Percentiles rank a stretch among this genome's conserved stretches.
Conservation (phyloP, 495 filamentous ascomycete genomes). For the Podospora comata region DNA sequence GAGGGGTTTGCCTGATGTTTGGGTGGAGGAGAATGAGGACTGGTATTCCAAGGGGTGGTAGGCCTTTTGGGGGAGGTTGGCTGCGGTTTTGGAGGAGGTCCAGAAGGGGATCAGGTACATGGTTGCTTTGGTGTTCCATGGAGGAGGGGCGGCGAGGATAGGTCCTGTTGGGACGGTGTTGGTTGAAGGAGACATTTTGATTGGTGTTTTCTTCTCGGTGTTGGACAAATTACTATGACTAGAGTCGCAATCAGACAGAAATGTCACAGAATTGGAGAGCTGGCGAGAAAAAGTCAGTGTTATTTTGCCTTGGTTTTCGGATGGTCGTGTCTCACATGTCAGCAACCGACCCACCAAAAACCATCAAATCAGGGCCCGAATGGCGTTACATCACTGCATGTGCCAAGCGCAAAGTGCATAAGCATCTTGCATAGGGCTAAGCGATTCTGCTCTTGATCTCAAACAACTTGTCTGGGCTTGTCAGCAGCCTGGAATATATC, state of each 20-base stretch:
- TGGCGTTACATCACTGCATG: neutral
- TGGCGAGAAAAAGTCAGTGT: neutral
- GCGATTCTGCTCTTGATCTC: neutral
- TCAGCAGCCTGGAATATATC: neutral
- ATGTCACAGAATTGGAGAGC: neutral
- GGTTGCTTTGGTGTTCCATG: slow-evolving; percentile 42
- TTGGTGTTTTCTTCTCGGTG: neutral
- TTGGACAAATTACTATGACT: neutral
- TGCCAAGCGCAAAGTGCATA: neutral
- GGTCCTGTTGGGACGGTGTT: slow-evolving; percentile 9
- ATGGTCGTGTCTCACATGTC: neutral
- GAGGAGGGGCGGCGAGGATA: slow-evolving; percentile 26
- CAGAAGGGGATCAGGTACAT: slow-evolving; percentile 41
- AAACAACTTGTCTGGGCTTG: neutral
- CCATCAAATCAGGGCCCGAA: neutral
- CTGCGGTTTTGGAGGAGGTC: slow-evolving; percentile 24
- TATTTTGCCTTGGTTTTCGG: neutral
- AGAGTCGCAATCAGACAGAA: neutral
- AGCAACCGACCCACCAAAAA: neutral
- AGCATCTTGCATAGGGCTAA: neutral
- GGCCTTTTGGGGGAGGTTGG: slow-evolving; percentile 29
- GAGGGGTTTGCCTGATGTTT: slow-evolving; percentile 31
- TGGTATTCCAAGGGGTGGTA: slow-evolving; percentile 44
- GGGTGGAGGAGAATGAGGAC: slow-evolving; percentile 30
- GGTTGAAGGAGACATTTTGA: neutral